A percentile compares a stretch with the other conserved stretches of the same genome.
Evolutionary conservation across 352 stramenopile genomes (phyloP).

Genomic region (Globisporangium canariense): DNA sequence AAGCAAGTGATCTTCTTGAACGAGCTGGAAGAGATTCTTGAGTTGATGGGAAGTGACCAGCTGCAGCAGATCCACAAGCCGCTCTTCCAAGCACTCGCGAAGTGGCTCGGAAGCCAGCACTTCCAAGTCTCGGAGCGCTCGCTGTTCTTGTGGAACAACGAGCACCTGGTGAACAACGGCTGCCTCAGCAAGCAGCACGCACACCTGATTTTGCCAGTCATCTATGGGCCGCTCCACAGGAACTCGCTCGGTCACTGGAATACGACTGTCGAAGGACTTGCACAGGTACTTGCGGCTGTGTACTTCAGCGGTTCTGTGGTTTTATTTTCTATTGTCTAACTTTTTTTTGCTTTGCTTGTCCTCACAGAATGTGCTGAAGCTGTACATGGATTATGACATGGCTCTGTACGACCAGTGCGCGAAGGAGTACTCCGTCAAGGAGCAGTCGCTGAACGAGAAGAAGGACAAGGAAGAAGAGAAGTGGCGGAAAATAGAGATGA

Average conservation of each 20-base stretch:
- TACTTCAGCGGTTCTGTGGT: neutral
- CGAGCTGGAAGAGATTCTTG: slow-evolving; percentile 98
- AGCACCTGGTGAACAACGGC: slow-evolving; percentile 95
- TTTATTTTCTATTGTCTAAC: slow-evolving; percentile 8
- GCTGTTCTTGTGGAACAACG: slow-evolving; percentile 99
- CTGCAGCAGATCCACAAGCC: slow-evolving; percentile 72
- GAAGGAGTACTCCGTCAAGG: slow-evolving; percentile 81
- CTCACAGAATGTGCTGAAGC: slow-evolving; percentile 80
- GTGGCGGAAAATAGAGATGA: slow-evolving; percentile 92
- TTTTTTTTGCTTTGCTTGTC: neutral
- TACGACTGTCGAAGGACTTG: slow-evolving; percentile 94
- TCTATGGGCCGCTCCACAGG: slow-evolving; percentile 90
- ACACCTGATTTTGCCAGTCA: slow-evolving; percentile 91
- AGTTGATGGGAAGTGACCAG: slow-evolving; percentile 90
- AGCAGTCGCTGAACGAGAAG: slow-evolving; percentile 61
- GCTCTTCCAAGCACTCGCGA: slow-evolving; percentile 76
- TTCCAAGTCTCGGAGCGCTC: slow-evolving; percentile 97
- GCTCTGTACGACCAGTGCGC: slow-evolving; percentile 90
- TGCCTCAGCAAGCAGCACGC: slow-evolving; percentile 93
- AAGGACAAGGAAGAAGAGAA: slow-evolving; percentile 85
- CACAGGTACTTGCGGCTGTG: slow-evolving; percentile 39
- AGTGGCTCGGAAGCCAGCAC: slow-evolving; percentile 93
- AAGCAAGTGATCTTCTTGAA: slow-evolving; percentile 98
- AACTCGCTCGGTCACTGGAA: slow-evolving; percentile 96
- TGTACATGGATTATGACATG: slow-evolving; percentile 95